These are phyloP conservation scores for Trifolium fragiferum DNA, from an alignment of 306 rosid species.

Conservation along the genomic window DNA sequence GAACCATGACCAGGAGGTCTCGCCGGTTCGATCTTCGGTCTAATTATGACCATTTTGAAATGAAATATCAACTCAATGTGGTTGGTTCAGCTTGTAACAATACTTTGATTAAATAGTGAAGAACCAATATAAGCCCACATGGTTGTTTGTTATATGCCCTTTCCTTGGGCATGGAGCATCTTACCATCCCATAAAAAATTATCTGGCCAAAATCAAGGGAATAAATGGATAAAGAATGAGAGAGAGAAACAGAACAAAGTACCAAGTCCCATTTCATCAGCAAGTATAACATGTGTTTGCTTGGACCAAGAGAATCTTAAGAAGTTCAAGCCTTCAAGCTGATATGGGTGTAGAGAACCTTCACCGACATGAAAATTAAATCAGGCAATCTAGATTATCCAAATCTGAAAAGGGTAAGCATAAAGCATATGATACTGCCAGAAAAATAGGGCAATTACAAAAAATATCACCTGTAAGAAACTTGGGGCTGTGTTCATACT, in stretches of 20 bases:
- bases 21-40: background rate
- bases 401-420: conserved; percentile 21
- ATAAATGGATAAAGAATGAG: conserved; percentile 33
- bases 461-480: conserved; percentile 80
- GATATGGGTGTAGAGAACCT: conserved; percentile 96
- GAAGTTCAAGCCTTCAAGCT: conserved; percentile 99
- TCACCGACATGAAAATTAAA: conserved; percentile 46
- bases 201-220: conserved; percentile 22
- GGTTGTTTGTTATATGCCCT: background rate
- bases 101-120: conserved; percentile 11
- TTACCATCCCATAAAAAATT: background rate
- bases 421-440: conserved; percentile 35
- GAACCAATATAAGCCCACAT: conserved; percentile 14
- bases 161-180: conserved; percentile 10
- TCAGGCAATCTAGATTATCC: conserved; percentile 40
- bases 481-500: conserved; percentile 78
- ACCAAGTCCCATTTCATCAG: conserved; percentile 99
- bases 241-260: conserved; percentile 47
- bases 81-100: conserved; percentile 20
- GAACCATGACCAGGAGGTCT: background rate
- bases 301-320: conserved; percentile 98
- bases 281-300: conserved; percentile 97
- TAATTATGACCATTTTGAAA: background rate
- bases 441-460: conserved; percentile 34
- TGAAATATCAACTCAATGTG: conserved; percentile 15